Evolutionary conservation across 2,329 filamentous ascomycete species (phyloP), one percentile per base, ranked within the genome.

Genomic region (Mariannaea elegans): DNA sequence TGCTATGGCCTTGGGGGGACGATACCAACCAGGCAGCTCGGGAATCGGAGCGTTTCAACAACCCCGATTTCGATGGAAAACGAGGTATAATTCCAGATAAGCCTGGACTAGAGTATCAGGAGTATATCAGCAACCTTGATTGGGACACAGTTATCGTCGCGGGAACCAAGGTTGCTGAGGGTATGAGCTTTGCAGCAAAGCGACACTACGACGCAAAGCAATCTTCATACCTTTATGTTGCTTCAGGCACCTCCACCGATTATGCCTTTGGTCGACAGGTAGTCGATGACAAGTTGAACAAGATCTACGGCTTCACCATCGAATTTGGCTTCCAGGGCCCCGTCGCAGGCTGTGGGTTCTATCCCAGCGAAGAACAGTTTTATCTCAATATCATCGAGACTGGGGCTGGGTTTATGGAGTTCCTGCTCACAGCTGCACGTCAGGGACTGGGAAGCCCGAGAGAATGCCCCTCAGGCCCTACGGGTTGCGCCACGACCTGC

Each of bases 1-100:
- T 84, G 6, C 72, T 83, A 7, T 83, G 84, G 72, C 77, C 75
- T 62, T 84, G 81, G 81, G 81, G 81, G 16, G 79, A 80, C 60
- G 81, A 84, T 58, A 76, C 79, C 13, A 76, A 80, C 55, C 81
- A 84, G 64, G 52, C 75, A 71, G 19, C 34, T 1, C 73, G 72
- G 41, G 64, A 76, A 0, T 64, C 65, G 38, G 79, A 79, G 76
- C 82, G 80, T 70, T 82, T 83, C 71, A 68, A 77, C 23, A 84
- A 83, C 74, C 50, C 74, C 2, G 72, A 77, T 1, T 84, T 81
- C 58, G 76, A 83, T 46, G 75, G 75, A 46, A 75, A 78, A 48
- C 77, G 81, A 9, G 81, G 81, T 14, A 7, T 31, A 2, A 49
- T 56, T 14, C 44, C 44, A 7, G 45, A 56, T 27, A 34, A n/a